Conservation (phyloP, 1,284 basidiomycete genomes). For the Melampsora medusae region DNA sequence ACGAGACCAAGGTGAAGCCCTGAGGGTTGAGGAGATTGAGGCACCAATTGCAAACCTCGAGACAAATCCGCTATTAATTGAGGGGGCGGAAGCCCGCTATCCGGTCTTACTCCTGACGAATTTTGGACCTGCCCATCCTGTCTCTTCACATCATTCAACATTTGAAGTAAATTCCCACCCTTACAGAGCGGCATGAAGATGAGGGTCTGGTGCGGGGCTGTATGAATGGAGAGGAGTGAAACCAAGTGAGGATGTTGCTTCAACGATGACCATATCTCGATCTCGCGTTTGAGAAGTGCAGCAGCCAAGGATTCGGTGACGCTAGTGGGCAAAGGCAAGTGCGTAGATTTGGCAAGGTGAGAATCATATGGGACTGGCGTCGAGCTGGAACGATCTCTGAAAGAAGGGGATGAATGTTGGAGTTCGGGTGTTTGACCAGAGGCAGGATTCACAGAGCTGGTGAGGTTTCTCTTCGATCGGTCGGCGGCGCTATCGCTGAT, state of each 20-base stretch:
- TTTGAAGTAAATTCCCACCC: constrained; percentile 79
- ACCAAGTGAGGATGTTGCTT: constrained; percentile 68
- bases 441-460: background rate
- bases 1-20: constrained; percentile 58
- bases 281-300: constrained; percentile 68
- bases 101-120: background rate
- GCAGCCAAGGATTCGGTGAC: constrained; percentile 59
- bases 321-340: constrained; percentile 56
- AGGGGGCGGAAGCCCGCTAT: background rate
- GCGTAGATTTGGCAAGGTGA: constrained; percentile 60
- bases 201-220: constrained; percentile 70
- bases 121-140: background rate
- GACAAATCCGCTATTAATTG: constrained; percentile 19
- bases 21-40: background rate
- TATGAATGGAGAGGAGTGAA: constrained; percentile 70
- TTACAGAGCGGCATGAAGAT: constrained; percentile 80
- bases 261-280: constrained; percentile 72
- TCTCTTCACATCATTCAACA: constrained; percentile 62
- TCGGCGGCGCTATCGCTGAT: background rate
- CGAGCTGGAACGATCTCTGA: constrained; percentile 38
- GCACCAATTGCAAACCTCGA: background rate
- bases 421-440: background rate
- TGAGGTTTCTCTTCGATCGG: background rate
- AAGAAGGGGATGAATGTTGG: constrained; percentile 44
- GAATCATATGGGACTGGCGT: constrained; percentile 49